phyloP scores from a whole-genome alignment of 495 filamentous ascomycete species.

The Barbatosphaeria neglecta region DNA sequence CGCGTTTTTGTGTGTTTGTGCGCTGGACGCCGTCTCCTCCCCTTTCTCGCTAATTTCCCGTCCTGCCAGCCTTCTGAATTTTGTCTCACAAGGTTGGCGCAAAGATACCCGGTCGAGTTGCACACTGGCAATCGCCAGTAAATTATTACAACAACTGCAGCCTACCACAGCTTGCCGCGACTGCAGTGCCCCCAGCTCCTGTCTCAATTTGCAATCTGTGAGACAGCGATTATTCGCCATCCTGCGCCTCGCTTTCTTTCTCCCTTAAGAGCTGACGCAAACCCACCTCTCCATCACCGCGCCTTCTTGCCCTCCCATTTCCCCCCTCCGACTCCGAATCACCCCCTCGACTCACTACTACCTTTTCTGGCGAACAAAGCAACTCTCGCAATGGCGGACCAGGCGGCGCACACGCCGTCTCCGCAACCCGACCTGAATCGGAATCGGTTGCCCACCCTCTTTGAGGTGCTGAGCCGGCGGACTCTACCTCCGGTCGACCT shows the following conservation, averaged over 20 bases:
- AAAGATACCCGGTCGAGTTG: background rate
- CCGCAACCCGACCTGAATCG: conserved; percentile 42
- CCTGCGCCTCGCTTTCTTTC: too few species aligned
- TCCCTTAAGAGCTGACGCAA: too few species aligned
- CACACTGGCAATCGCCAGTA: too few species aligned
- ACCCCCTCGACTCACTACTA: background rate
- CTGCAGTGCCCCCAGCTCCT: too few species aligned
- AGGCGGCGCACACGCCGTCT: conserved; percentile 18
- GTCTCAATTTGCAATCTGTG: too few species aligned
- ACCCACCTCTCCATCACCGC: too few species aligned
- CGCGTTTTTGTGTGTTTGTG: background rate
- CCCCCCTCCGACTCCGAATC: too few species aligned
- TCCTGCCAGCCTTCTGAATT: background rate
- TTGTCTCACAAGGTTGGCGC: background rate
- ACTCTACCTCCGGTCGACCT: conserved; percentile 90
- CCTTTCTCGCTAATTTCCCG: background rate
- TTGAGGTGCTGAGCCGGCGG: conserved; percentile 84
- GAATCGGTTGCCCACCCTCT: conserved; percentile 83
- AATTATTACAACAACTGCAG: too few species aligned
- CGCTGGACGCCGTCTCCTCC: background rate
- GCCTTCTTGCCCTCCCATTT: too few species aligned
- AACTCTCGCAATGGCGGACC: conserved; percentile 24
- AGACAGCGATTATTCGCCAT: too few species aligned
- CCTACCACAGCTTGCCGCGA: too few species aligned
- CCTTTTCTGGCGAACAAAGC: background rate